phyloP scores from a whole-genome alignment of 139 green algal genomes.

The Pseudopediastrum boryanum region DNA sequence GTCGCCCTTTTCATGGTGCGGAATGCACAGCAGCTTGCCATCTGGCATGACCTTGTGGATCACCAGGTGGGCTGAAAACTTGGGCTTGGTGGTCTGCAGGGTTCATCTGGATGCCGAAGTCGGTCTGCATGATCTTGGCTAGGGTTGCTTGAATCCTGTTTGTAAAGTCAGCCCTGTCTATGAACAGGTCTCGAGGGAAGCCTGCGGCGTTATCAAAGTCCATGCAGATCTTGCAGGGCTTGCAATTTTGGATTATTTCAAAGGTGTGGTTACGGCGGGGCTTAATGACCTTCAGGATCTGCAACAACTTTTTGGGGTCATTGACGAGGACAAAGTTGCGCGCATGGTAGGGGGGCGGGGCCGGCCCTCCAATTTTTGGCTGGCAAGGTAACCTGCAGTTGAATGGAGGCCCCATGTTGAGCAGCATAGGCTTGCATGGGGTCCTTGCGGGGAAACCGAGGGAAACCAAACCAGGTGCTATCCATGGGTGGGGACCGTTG shows the following conservation, averaged over 20 bases:
- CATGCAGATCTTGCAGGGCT: constrained; percentile 9
- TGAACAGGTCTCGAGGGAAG: constrained; percentile 5
- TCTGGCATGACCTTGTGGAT: background rate
- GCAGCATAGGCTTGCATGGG: too few species aligned
- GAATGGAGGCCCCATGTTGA: too few species aligned
- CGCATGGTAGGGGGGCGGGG: too few species aligned
- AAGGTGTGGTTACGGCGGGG: background rate
- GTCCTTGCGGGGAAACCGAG: too few species aligned
- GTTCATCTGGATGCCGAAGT: background rate
- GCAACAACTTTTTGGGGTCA: too few species aligned
- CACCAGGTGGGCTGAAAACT: background rate
- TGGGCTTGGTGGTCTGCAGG: background rate
- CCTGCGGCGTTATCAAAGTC: constrained; percentile 1
- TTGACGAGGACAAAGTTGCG: too few species aligned
- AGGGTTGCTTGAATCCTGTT: background rate
- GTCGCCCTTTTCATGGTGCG: background rate
- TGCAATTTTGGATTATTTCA: background rate
- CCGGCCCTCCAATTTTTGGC: too few species aligned
- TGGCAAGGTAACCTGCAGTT: too few species aligned
- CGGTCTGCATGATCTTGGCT: background rate
- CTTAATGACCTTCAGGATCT: too few species aligned
- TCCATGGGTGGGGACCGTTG: too few species aligned
- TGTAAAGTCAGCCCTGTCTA: background rate
- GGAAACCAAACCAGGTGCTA: too few species aligned
- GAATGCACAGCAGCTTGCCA: background rate